Evolutionary conservation across 495 filamentous ascomycete species (phyloP).

Genomic region (Penicillium samsonianum): DNA sequence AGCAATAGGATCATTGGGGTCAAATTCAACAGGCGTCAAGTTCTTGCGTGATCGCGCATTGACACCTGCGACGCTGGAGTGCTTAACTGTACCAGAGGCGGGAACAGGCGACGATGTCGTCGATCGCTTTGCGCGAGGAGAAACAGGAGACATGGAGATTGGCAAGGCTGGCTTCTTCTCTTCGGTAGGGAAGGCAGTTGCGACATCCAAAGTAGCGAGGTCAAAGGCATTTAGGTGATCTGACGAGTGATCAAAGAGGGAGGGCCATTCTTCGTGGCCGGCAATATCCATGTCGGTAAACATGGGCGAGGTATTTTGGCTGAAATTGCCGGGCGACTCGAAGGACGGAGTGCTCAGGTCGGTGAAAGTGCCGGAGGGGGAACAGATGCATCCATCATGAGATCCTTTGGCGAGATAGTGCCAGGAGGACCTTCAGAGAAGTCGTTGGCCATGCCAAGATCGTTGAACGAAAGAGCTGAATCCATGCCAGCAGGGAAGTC

Average conservation of each 20-base stretch:
- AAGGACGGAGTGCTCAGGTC: slow-evolving; percentile 81
- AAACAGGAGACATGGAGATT: slow-evolving; percentile 34
- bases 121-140: slow-evolving; percentile 39
- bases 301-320: slow-evolving; percentile 76
- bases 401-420: slow-evolving; percentile 85
- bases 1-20: slow-evolving; percentile 67
- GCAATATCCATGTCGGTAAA: slow-evolving; percentile 41
- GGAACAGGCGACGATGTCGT: slow-evolving; percentile 30
- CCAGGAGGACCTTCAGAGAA: slow-evolving; percentile 35
- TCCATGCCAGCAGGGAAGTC: slow-evolving; percentile 34
- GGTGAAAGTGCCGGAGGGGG: slow-evolving; percentile 84
- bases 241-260: slow-evolving; percentile 62
- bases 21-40: slow-evolving; percentile 67
- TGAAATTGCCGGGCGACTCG: slow-evolving; percentile 67
- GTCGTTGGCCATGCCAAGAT: slow-evolving; percentile 14
- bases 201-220: slow-evolving; percentile 31
- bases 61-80: slow-evolving; percentile 71
- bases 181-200: slow-evolving; percentile 27
- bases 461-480: slow-evolving; percentile 25
- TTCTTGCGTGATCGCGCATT: slow-evolving; percentile 72
- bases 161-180: slow-evolving; percentile 38
- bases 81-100: slow-evolving; percentile 46
- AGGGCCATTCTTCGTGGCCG: slow-evolving; percentile 40
- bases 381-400: slow-evolving; percentile 74
- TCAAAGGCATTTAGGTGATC: slow-evolving; percentile 41